Conservation (phyloP, 2,329 filamentous ascomycete species). For the Metarhizium brunneum region DNA sequence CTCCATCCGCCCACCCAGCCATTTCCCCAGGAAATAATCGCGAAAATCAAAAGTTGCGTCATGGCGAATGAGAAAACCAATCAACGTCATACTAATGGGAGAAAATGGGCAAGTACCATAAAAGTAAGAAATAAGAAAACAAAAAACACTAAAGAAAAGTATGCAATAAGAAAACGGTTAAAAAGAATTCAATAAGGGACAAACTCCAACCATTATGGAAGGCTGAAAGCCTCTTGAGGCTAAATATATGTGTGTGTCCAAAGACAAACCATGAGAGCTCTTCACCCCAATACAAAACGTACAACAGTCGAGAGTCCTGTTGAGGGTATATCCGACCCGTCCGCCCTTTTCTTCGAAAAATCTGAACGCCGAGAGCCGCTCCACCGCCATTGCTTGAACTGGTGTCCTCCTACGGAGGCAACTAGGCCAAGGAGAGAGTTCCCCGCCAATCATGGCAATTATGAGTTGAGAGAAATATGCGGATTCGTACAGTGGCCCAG, state of each 20-base stretch:
- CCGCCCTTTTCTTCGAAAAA: background rate
- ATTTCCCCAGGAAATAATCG: background rate
- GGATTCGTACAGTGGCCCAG: constrained; percentile 3
- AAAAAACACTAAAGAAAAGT: background rate
- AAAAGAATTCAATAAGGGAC: background rate
- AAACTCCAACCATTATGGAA: background rate
- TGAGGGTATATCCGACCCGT: constrained; percentile 1
- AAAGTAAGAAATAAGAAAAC: background rate
- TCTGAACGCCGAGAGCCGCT: constrained; percentile 1
- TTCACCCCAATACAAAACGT: background rate
- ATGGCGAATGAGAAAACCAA: background rate
- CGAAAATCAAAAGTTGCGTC: background rate
- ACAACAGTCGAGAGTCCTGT: background rate
- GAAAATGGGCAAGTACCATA: background rate
- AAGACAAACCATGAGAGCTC: background rate
- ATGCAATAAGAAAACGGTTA: background rate
- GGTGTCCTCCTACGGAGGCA: background rate
- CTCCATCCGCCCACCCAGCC: background rate
- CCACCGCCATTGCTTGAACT: background rate
- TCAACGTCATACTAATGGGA: background rate
- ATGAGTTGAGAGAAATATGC: background rate
- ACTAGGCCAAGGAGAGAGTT: background rate
- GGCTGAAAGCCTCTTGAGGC: background rate
- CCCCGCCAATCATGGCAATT: background rate
- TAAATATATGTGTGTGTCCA: background rate